phyloP scores from a whole-genome alignment of 495 filamentous ascomycete genomes.

The Astrocystis sublimbata region DNA sequence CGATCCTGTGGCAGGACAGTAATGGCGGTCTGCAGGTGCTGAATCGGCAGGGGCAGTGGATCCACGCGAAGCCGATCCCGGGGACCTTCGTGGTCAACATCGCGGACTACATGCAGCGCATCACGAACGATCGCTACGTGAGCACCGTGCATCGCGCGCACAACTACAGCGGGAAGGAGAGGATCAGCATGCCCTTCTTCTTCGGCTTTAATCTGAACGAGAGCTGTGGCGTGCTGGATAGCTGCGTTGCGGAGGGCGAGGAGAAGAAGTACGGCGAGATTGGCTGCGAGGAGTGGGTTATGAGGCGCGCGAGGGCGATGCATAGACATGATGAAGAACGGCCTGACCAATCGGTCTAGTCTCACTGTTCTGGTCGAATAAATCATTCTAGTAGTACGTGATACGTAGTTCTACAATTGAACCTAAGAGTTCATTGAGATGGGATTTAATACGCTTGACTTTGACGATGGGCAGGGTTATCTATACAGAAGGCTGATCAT shows the following conservation, averaged over 20 bases:
- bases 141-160: conserved; percentile 63
- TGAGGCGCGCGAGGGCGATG: conserved; percentile 32
- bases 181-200: conserved; percentile 64
- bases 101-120: conserved; percentile 64
- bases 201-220: conserved; percentile 52
- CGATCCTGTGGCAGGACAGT: conserved; percentile 58
- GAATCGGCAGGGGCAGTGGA: conserved; percentile 54
- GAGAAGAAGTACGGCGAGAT: conserved; percentile 58
- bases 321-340: conserved; percentile 13
- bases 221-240: conserved; percentile 52
- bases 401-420: too few relatives aligned
- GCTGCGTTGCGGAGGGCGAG: conserved; percentile 52
- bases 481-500: too few relatives aligned
- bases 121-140: conserved; percentile 61
- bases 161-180: conserved; percentile 46
- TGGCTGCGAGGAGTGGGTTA: conserved; percentile 51
- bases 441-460: too few relatives aligned
- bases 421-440: too few relatives aligned
- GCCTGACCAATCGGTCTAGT: too few relatives aligned
- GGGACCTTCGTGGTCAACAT: conserved; percentile 68
- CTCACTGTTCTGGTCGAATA: too few relatives aligned
- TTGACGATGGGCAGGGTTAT: too few relatives aligned
- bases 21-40: conserved; percentile 57
- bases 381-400: too few relatives aligned
- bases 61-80: conserved; percentile 55